Evolutionary conservation across 2,329 filamentous ascomycete genomes (phyloP), one percentile per base, ranked within the genome.

Genomic region (Coleophoma cylindrospora): DNA sequence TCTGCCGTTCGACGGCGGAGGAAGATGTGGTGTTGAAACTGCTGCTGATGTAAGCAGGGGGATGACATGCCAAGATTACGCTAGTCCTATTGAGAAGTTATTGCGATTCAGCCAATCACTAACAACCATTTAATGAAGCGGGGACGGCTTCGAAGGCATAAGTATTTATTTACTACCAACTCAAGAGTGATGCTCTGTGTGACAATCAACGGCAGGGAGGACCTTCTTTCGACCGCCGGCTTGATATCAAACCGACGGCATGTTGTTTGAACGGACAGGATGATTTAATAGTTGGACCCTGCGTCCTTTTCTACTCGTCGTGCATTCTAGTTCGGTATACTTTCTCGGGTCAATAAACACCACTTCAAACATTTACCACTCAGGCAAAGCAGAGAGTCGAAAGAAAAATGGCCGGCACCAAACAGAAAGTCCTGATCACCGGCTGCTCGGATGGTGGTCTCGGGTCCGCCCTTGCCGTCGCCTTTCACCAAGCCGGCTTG

Each of bases 391-490:
- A 7, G 13, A n/a, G 11, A 34, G n/a, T 21, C 13, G 12, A 44
- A 2, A 33, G 11, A 10, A 33, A 44, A 44, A 44, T 44, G 41
- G 10, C 19, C 7, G n/a, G 4, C 21, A 7, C 41, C 19, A 38
- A 49, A 22, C 27, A 43, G 43, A 64, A 60, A 1, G 59, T 68
- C 13, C 53, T 69, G 4, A 56, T 70, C n/a, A 67, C 67, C 0
- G 66, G 67, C 49, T 69, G 67, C 52, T 67, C 64, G 1, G 63
- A 66, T 11, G 64, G 64, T 9, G 61, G 64, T 21, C 53, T 69
- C 1, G 67, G 67, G 2, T 58, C 59, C 1, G 58, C 61, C 0
- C 54, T 70, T 1, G 64, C 66, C 10, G 47, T 63, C 1, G 64
- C 59, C 6, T 59, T 68, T 19, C 63, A 61, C n/a, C 10, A 44